Base-by-base conservation (phyloP, 2,329 filamentous ascomycete species). In the Aspergillus neotritici region DNA sequence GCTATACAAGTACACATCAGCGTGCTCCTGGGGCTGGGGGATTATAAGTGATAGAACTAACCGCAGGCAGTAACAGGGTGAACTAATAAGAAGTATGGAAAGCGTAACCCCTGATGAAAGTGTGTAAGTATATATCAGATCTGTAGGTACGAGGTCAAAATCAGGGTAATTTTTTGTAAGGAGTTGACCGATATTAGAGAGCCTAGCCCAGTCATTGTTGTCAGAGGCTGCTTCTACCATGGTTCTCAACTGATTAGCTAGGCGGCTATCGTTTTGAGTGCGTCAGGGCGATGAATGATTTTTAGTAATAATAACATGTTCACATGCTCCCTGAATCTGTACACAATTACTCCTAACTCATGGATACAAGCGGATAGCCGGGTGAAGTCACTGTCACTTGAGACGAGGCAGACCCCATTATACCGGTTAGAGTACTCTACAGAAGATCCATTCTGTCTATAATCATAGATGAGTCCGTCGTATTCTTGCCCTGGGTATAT, bases 351-450 rank as follows among this genome's bases (percentile, higher is more conserved):
- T 6, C 60, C 63, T 34, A 63, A 62, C 40, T 66, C 60, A 7
- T 63, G n/a, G 61, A 65, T 62, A 13, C 63, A 51, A 31, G 58
- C 57, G 33, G 59, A 61, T 8, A 66, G 51, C 5, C 58, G 56
- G 3, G 63, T 63, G 40, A 65, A 66, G 49, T 65, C 62, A 50
- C 60, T 63, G 43, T 66, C 62, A 44, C 62, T 65, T 4, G 60
- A 63, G 32, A 62, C 60, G 16, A 64, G 44, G 39, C 60, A 65
- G 44, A 65, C 65, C 12, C 53, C 55, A 17, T 57, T 54, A 42
- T 62, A 62, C n/a, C 59, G 54, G 12, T 50, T 54, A 6, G 58
- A 63, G 45, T n/a, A n/a, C n/a, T n/a, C n/a, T 64, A 63, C 5
- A 65, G 46, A 11, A 65, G 46, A 39, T 64, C 60, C 61, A 64